Conservation (phyloP, 345 rosid species). For the Citrus unshiu region DNA sequence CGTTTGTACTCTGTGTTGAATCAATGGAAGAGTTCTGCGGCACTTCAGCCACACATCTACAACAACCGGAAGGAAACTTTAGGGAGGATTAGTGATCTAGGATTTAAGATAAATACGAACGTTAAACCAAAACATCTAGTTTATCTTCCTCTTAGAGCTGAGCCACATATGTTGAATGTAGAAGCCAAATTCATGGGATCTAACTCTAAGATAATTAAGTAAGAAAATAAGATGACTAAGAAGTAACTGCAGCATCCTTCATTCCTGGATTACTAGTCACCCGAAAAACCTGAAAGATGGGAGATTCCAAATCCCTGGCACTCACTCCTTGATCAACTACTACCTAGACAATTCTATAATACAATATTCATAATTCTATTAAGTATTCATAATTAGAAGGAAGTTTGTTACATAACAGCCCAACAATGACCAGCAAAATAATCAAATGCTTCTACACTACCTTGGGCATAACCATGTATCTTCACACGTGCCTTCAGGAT, state of each 20-base stretch:
- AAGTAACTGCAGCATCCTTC: not conserved
- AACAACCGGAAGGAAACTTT: slow-evolving; percentile 18
- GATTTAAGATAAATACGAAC: not conserved
- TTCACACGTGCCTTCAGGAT: slow-evolving; percentile 75
- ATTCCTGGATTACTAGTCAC: not conserved
- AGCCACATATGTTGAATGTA: not conserved
- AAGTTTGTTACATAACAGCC: slow-evolving; percentile 12
- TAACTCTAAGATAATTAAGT: not conserved
- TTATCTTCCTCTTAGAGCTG: not conserved
- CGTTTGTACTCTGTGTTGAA: slow-evolving; percentile 35
- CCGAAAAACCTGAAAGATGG: not conserved
- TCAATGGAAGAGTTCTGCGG: slow-evolving; percentile 39
- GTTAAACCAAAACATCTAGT: not conserved
- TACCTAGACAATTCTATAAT: not conserved
- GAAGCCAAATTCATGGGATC: not conserved
- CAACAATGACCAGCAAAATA: slow-evolving; percentile 17
- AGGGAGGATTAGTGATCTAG: slow-evolving; percentile 6
- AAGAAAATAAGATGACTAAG: slow-evolving; percentile 3
- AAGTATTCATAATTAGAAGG: not conserved
- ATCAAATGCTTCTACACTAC: slow-evolving; percentile 38
- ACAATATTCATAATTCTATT: not conserved
- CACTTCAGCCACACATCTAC: slow-evolving; percentile 61
- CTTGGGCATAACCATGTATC: slow-evolving; percentile 96
- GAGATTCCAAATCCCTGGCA: not conserved
- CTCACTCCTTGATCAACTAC: not conserved